phyloP scores from a whole-genome alignment of 768 basidiomycete genomes.

The Kwoniella dendrophila region DNA sequence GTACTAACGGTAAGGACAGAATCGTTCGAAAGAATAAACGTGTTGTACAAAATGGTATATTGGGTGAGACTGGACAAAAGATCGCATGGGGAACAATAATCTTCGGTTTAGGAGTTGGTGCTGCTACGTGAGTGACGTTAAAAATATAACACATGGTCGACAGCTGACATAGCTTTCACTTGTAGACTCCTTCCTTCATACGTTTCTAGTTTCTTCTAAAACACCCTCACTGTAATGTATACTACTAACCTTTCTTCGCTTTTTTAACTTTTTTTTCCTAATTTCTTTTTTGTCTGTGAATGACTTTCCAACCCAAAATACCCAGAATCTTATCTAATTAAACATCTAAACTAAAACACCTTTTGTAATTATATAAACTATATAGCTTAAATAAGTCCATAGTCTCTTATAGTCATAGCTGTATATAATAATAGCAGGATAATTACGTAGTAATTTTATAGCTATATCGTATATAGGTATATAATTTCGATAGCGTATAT shows the following conservation, averaged over 20 bases:
- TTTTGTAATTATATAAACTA: background rate
- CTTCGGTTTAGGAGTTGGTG: conserved; percentile 79
- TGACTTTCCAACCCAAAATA: background rate
- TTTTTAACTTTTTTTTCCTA: background rate
- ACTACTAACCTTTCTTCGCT: background rate
- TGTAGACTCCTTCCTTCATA: conserved; percentile 21
- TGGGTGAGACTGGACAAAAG: conserved; percentile 71
- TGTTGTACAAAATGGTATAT: conserved; percentile 55
- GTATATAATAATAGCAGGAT: no score
- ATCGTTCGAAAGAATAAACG: conserved; percentile 69
- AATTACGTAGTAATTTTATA: no score
- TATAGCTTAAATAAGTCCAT: background rate
- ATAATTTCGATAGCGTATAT: background rate
- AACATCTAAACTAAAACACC: background rate
- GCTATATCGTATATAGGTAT: background rate
- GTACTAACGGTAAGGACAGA: conserved; percentile 56
- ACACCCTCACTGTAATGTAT: conserved; percentile 1
- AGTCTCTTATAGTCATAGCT: conserved; percentile 2
- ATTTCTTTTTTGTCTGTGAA: background rate
- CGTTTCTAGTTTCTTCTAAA: conserved; percentile 23
- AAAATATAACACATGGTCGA: background rate
- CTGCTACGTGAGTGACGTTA: conserved; percentile 58
- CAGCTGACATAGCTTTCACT: background rate
- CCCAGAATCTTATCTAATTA: background rate
- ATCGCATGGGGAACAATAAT: conserved; percentile 81